A percentile compares a stretch with the other conserved stretches of the same genome.
Conservation (phyloP, 139 green algal genomes). For the Protoeuglena noctilucae region DNA sequence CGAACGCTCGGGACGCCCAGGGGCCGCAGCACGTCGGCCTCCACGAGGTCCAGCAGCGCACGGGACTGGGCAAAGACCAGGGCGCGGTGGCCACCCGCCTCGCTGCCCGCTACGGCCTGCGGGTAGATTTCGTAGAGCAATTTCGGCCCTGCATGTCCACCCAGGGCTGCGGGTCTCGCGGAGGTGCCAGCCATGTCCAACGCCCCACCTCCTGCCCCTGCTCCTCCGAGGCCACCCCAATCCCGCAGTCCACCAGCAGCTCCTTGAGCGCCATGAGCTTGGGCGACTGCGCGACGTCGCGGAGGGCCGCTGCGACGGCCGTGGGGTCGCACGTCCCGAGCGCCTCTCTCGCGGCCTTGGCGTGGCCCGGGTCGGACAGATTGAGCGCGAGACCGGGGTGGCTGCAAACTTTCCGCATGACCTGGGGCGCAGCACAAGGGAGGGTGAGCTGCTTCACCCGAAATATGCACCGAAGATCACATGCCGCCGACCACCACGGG, state of each 20-base stretch:
- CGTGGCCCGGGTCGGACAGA: slow-evolving; percentile 31
- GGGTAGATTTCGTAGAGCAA: too few relatives aligned
- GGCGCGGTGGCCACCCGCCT: slow-evolving; percentile 48
- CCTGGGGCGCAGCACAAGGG: too few relatives aligned
- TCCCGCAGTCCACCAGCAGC: slow-evolving; percentile 68
- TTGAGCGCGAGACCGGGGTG: slow-evolving; percentile 81
- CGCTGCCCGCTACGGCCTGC: neutral
- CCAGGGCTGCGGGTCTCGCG: too few relatives aligned
- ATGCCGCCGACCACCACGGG: too few relatives aligned
- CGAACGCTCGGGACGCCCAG: slow-evolving; percentile 59
- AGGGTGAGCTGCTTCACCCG: neutral
- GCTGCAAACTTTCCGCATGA: slow-evolving; percentile 86
- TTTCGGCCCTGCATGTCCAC: too few relatives aligned
- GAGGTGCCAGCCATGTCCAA: too few relatives aligned
- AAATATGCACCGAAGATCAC: too few relatives aligned
- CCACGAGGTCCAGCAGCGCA: slow-evolving; percentile 74
- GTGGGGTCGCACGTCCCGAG: slow-evolving; percentile 3
- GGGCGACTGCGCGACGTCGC: slow-evolving; percentile 49
- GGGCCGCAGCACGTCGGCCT: slow-evolving; percentile 52
- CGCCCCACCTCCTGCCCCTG: neutral
- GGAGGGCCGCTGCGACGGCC: slow-evolving; percentile 8
- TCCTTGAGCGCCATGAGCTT: slow-evolving; percentile 82
- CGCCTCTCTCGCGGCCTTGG: slow-evolving; percentile 17
- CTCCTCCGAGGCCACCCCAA: slow-evolving; percentile 13
- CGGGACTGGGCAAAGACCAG: slow-evolving; percentile 93